These are phyloP conservation scores for Monosporascus sp. DNA, from an alignment of 2,329 filamentous ascomycete species.

Conservation along the genomic window DNA sequence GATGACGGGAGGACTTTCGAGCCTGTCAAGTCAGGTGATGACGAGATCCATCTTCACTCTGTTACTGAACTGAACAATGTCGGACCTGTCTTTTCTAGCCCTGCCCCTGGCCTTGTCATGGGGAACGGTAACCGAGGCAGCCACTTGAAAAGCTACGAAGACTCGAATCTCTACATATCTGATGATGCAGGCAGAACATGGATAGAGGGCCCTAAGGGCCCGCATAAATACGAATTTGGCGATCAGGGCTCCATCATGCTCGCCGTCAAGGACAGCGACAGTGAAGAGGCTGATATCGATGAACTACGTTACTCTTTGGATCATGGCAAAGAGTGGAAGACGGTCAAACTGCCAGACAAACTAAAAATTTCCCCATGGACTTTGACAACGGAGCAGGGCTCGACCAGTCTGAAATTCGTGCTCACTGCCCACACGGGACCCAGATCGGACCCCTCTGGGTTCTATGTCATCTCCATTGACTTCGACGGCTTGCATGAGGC, in stretches of 20 bases:
- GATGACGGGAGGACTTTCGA: conserved; percentile 90
- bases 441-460: conserved; percentile 42
- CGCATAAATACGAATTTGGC: conserved; percentile 94
- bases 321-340: conserved; percentile 80
- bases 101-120: conserved; percentile 89
- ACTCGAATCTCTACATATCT: conserved; percentile 81
- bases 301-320: conserved; percentile 74
- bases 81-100: conserved; percentile 87
- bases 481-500: conserved; percentile 76
- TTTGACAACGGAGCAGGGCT: conserved; percentile 86
- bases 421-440: conserved; percentile 59
- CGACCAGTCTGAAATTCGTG: conserved; percentile 86
- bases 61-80: conserved; percentile 78
- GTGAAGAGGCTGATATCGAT: conserved; percentile 51
- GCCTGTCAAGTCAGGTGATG: conserved; percentile 60
- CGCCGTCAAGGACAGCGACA: conserved; percentile 74
- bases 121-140: conserved; percentile 87
- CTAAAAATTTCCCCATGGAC: conserved; percentile 65
- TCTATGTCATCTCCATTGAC: conserved; percentile 69
- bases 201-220: conserved; percentile 67
- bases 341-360: conserved; percentile 59
- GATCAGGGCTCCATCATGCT: conserved; percentile 87
- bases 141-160: conserved; percentile 60
- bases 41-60: conserved; percentile 80
- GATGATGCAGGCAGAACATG: conserved; percentile 87